Evolutionary conservation across 73 alveolate genomes (phyloP), one percentile per base, ranked within the genome.

Genomic region (Uronychia setigera): DNA sequence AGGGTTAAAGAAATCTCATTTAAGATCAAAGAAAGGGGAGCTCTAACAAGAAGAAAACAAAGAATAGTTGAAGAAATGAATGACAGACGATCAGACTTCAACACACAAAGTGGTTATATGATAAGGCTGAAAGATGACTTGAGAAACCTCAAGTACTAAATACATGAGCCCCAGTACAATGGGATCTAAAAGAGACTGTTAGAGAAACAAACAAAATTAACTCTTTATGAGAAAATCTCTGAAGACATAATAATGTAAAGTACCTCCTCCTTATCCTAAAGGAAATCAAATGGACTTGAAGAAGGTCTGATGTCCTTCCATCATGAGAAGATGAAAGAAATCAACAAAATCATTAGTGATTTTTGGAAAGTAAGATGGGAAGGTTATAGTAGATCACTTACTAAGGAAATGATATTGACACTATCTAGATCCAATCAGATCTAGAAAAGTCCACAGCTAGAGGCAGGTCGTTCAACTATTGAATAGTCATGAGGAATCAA

Each of bases 321-420:
- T 80, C 98, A 97, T 75, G 97, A 97, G 77, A 95, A 98, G 86
- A 98, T 98, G 99, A 94, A 95, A 80, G 98, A 98, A 91, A 98
- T 98, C 80, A 98, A 98, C 83, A 90, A 92, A 83, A 94, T 94
- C 78, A 85, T 98, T 25, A 80, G 95, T 78, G 97, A 97, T 81
- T 92, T 95, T 84, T 98, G 99, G 99, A 91, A 94, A 60, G 67
- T 46, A 19, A 46, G 91, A 5, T 5, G n/a, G n/a, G n/a, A n/a
- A n/a, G n/a, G n/a, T n/a, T n/a, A n/a, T n/a, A n/a, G n/a, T n/a
- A 46, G 67, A 89, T 95, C 91, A 98, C 99, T 35, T 98, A 98
- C 88, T 94, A 98, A 92, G 99, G 99, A 31, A 90, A 90, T 34
- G 99, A 98, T 91, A 98, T 98, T 26, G 98, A 94, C 46, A 93